phyloP scores from a whole-genome alignment of 768 basidiomycete genomes.

The Boletus rubroflammeus region DNA sequence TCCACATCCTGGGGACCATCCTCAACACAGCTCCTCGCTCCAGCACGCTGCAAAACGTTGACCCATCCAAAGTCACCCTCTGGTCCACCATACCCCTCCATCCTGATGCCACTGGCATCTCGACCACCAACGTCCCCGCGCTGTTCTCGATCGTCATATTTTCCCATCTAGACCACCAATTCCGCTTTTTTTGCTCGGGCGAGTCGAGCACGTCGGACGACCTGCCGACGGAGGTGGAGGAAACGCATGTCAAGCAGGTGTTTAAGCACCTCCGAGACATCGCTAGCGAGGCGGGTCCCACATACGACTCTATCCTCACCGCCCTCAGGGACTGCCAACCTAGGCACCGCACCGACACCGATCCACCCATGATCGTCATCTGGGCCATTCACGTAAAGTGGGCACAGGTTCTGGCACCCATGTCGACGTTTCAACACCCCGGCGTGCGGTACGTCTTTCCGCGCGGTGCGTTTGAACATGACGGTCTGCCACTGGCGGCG shows the following conservation, averaged over 20 bases:
- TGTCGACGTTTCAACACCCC: conserved; percentile 1
- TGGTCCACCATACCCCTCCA: conserved; percentile 20
- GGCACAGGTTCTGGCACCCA: conserved; percentile 7
- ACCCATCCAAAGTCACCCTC: conserved; percentile 14
- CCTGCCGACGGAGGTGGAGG: conserved; percentile 2
- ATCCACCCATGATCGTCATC: conserved; percentile 13
- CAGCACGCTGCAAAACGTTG: conserved; percentile 5
- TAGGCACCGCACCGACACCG: neutral
- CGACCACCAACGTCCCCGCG: neutral
- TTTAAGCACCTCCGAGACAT: conserved; percentile 8
- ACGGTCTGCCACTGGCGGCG: neutral
- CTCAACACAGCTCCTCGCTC: conserved; percentile 16
- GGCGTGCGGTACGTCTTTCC: conserved; percentile 5
- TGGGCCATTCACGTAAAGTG: conserved; percentile 7
- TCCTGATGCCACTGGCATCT: neutral
- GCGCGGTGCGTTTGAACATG: neutral
- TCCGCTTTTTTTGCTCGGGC: conserved; percentile 18
- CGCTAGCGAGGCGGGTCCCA: neutral
- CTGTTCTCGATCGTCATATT: conserved; percentile 21
- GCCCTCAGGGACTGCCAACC: neutral
- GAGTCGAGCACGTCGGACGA: neutral
- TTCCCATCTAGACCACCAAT: conserved; percentile 11
- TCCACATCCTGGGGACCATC: conserved; percentile 16
- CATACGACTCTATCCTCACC: conserved; percentile 5
- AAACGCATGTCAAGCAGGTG: conserved; percentile 15